Evolutionary conservation across 371 early-diverging fungal species (phyloP), one percentile per base, ranked within the genome.

Genomic region (Mortierella sp.): DNA sequence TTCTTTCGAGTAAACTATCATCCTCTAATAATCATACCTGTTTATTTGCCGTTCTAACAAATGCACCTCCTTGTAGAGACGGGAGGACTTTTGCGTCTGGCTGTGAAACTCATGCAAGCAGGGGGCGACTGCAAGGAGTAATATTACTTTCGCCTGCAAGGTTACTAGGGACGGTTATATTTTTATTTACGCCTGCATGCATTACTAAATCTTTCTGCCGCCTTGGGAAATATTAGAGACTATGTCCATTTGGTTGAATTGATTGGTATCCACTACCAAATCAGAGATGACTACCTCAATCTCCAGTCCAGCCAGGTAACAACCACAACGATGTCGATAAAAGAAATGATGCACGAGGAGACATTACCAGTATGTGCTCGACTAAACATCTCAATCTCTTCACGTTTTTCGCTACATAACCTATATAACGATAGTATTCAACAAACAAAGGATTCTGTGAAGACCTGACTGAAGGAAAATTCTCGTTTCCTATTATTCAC

Each of bases 401-500:
- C 18, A 49, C 18, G 26, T 6, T 14, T 43, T 43, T 11, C 11
- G 1, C 9, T 43, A 43, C 43, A 14, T 45, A 35, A 35, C 35
- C 35, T 35, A 35, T 35, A 35, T 35, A 35, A 35, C 35, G 20
- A 24, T 74, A 95, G 92, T 98, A 96, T 72, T 87, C 93, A 10
- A 90, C 94, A 54, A 95, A 93, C 86, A 99, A 99, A 80, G 98
- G 98, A 26, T 99, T 94, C 80, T 97, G 97, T 70, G 98, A 99
- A 86, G 99, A 99, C 79, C 81, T 99, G 71, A 96, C 97, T 0
- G 99, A 99, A 85, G 99, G 99, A 74, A 99, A 99, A 84, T 99
- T 97, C 84, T 97, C 97, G 11, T 98, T 94, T 75, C 97, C 96
- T 1, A 91, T 98, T 69, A 95, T 97, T 24, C 97, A 96, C 73